phyloP scores from a whole-genome alignment of 352 stramenopile genomes.

The Aphanomyces euteiches region DNA sequence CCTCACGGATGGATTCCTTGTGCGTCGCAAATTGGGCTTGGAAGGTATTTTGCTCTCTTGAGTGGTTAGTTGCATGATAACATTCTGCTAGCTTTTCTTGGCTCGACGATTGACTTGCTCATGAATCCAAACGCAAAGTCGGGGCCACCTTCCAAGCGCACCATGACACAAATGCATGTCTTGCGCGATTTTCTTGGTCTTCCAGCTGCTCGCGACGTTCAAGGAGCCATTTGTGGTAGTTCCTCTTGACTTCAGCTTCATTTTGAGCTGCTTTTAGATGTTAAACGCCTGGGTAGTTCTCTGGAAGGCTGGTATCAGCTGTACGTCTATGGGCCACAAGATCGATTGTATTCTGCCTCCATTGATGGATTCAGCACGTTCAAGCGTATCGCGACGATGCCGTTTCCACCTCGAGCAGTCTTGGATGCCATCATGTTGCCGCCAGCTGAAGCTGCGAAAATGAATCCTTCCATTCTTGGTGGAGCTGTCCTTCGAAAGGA shows the following conservation, averaged over 20 bases:
- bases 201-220: conserved; percentile 16
- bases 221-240: conserved; percentile 18
- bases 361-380: conserved; percentile 61
- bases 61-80: neutral
- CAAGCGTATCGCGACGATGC: conserved; percentile 55
- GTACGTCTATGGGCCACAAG: conserved; percentile 36
- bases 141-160: conserved; percentile 16
- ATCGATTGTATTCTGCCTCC: conserved; percentile 53
- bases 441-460: neutral
- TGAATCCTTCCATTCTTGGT: conserved; percentile 19
- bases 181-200: conserved; percentile 23
- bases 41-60: conserved; percentile 31
- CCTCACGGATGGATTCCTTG: conserved; percentile 51
- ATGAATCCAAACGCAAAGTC: conserved; percentile 18
- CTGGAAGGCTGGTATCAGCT: conserved; percentile 39
- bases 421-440: conserved; percentile 57
- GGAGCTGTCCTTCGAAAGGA: conserved; percentile 16
- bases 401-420: conserved; percentile 61
- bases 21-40: conserved; percentile 58
- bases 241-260: neutral
- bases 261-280: conserved; percentile 30
- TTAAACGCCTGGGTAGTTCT: conserved; percentile 47
- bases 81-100: conserved; percentile 47
- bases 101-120: conserved; percentile 54
- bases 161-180: conserved; percentile 23